These are phyloP conservation scores for Eutrema salsugineum DNA, from an alignment of 441 rosid species.

Conservation along the genomic window DNA sequence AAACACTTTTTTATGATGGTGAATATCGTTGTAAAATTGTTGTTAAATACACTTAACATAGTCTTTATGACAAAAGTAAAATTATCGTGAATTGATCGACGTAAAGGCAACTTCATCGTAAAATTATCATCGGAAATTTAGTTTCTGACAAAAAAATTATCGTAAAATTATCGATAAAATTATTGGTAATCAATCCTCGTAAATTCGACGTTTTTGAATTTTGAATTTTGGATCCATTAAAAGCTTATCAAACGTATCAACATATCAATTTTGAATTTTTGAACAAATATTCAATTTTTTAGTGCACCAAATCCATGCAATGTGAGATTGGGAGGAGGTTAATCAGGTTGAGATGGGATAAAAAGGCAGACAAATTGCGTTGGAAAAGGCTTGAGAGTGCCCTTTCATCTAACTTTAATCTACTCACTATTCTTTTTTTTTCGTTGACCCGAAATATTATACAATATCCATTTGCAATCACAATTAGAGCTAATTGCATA, in stretches of 20 bases:
- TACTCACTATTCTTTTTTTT: constrained; percentile 22
- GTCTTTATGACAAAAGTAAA: too few relatives aligned
- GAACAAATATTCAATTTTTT: background rate
- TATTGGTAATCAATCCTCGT: too few relatives aligned
- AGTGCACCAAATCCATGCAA: background rate
- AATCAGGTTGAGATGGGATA: constrained; percentile 7
- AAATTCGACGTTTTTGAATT: too few relatives aligned
- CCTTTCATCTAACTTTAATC: constrained; percentile 36
- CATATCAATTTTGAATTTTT: background rate
- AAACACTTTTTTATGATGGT: too few relatives aligned
- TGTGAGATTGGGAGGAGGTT: background rate
- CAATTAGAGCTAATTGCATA: constrained; percentile 3
- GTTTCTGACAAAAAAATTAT: too few relatives aligned
- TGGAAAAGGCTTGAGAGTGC: constrained; percentile 21
- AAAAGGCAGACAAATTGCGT: constrained; percentile 1
- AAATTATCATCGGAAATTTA: too few relatives aligned
- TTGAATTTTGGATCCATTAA: too few relatives aligned
- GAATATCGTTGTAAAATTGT: too few relatives aligned
- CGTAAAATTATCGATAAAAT: too few relatives aligned
- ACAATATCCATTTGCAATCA: constrained; percentile 19
- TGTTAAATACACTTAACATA: too few relatives aligned
- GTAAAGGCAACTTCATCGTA: too few relatives aligned
- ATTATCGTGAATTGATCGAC: too few relatives aligned
- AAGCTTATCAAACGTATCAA: background rate
- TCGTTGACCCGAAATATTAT: background rate